Evolutionary conservation across 768 basidiomycete species (phyloP).

Genomic region (Auricularia sp.): DNA sequence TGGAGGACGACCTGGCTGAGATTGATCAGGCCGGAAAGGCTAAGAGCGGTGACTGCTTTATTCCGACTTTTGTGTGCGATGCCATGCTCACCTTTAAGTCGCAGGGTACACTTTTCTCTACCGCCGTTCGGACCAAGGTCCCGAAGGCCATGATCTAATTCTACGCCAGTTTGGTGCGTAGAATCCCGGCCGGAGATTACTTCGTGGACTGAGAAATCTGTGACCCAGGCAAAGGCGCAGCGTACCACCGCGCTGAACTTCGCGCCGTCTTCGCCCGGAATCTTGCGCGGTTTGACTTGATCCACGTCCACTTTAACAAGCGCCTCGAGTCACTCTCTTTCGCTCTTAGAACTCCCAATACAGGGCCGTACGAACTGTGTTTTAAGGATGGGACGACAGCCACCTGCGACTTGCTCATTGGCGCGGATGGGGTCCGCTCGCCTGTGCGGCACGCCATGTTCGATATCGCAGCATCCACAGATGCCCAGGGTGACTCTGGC

Average conservation of each 20-base stretch:
- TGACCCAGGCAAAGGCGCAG: background rate
- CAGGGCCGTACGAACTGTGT: conserved; percentile 23
- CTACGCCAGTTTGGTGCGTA: background rate
- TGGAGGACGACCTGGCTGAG: conserved; percentile 23
- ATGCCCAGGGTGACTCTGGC: background rate
- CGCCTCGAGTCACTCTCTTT: conserved; percentile 23
- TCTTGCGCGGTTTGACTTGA: background rate
- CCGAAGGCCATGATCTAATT: background rate
- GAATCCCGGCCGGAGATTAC: background rate
- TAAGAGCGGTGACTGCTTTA: background rate
- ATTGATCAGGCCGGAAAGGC: conserved; percentile 10
- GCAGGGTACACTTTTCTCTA: background rate
- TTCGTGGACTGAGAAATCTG: background rate
- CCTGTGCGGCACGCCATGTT: conserved; percentile 30
- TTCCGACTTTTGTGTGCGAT: background rate
- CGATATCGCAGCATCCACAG: background rate
- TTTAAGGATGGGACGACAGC: conserved; percentile 55
- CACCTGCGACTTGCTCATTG: conserved; percentile 55
- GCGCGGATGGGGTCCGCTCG: conserved; percentile 61
- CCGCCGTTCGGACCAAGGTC: background rate
- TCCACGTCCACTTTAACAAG: conserved; percentile 54
- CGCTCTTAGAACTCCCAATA: conserved; percentile 30
- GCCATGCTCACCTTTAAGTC: background rate
- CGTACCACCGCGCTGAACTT: background rate
- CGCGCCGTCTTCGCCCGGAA: background rate